Evolutionary conservation across 805 yeast genomes (phyloP).

Genomic region (Kodamaea laetipori): DNA sequence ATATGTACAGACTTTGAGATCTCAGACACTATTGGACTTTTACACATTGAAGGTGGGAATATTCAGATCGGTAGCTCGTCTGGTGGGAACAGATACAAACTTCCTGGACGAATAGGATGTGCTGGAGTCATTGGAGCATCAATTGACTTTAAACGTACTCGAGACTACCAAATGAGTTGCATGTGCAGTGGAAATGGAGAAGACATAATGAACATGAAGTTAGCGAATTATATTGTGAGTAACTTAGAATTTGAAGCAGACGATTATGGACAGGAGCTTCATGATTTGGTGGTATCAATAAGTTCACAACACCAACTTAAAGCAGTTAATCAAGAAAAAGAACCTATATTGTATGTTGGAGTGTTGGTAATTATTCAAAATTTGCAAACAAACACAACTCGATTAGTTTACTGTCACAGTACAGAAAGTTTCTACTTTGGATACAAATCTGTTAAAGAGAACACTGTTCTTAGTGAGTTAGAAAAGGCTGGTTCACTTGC

Average conservation of each 20-base stretch:
- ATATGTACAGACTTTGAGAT: not conserved
- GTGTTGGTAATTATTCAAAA: slow-evolving; percentile 25
- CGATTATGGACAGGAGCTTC: slow-evolving; percentile 23
- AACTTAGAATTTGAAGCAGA: slow-evolving; percentile 17
- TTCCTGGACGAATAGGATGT: slow-evolving; percentile 55
- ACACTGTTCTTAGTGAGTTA: slow-evolving; percentile 26
- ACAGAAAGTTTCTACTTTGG: slow-evolving; percentile 34
- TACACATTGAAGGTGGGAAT: slow-evolving; percentile 19
- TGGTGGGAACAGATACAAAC: slow-evolving; percentile 55
- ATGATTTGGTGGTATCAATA: slow-evolving; percentile 17
- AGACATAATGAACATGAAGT: slow-evolving; percentile 47
- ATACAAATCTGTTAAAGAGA: slow-evolving; percentile 19
- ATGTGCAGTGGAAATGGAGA: slow-evolving; percentile 61
- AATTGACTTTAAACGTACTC: slow-evolving; percentile 26
- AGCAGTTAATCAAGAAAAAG: slow-evolving; percentile 15
- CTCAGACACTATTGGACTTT: slow-evolving; percentile 50
- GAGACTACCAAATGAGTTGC: slow-evolving; percentile 29
- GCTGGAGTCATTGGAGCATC: slow-evolving; percentile 54
- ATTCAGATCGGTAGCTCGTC: slow-evolving; percentile 45
- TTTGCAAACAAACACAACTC: slow-evolving; percentile 12
- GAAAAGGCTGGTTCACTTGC: slow-evolving; percentile 25
- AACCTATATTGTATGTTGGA: slow-evolving; percentile 33
- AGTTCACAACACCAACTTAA: slow-evolving; percentile 14
- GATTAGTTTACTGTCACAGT: slow-evolving; percentile 38
- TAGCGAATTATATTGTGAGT: slow-evolving; percentile 34